phyloP scores from a whole-genome alignment of 169 alveolate genomes.

The Eimeria falciformis region DNA sequence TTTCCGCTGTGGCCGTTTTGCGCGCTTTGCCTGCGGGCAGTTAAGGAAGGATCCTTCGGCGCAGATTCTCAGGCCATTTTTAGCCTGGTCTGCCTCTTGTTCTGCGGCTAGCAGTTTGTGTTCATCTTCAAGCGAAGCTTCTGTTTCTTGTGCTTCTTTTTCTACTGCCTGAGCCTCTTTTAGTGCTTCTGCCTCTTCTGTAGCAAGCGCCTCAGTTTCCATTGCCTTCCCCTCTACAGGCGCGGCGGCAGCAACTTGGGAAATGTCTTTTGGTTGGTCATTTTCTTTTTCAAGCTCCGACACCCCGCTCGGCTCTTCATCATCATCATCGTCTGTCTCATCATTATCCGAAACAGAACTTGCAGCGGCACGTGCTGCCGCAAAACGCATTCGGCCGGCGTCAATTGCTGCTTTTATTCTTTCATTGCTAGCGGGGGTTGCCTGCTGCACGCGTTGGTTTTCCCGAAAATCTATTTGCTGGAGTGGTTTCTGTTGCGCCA shows the following conservation, averaged over 20 bases:
- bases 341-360: background rate
- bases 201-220: background rate
- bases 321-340: background rate
- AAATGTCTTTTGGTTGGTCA: background rate
- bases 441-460: background rate
- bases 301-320: background rate
- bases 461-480: background rate
- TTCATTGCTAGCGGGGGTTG: background rate
- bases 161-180: background rate
- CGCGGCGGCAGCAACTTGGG: background rate
- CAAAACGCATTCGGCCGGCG: conserved; percentile 12
- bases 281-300: background rate
- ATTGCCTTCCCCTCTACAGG: background rate
- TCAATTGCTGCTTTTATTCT: conserved; percentile 18
- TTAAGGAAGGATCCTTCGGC: conserved; percentile 58
- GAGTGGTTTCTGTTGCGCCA: background rate
- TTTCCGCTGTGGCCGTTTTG: background rate
- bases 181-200: background rate
- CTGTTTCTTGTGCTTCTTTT: background rate
- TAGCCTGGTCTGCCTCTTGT: conserved; percentile 34
- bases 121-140: conserved; percentile 1
- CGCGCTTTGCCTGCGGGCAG: conserved; percentile 10
- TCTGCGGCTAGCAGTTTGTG: conserved; percentile 18
- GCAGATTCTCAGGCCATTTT: conserved; percentile 3
- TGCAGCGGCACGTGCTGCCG: background rate